These are phyloP conservation scores for Cyathus striatus DNA, from an alignment of 768 basidiomycete species.

Conservation along the genomic window DNA sequence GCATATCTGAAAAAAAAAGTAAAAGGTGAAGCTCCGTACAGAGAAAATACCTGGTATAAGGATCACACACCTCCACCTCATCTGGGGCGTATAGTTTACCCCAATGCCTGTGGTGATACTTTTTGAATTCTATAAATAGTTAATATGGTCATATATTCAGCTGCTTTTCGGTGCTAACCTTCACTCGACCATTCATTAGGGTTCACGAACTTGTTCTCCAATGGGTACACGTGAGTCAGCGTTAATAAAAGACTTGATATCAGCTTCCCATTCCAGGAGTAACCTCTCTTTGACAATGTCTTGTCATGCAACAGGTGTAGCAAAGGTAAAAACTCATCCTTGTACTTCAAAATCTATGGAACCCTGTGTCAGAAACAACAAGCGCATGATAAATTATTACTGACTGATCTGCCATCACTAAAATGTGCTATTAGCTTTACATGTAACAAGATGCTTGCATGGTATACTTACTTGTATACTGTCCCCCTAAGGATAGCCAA, in stretches of 20 bases:
- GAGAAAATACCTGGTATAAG: too few relatives aligned
- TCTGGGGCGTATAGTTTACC: constrained; percentile 69
- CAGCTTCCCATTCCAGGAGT: constrained; percentile 75
- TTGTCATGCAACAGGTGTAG: constrained; percentile 63
- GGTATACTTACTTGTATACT: constrained; percentile 62
- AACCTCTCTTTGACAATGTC: constrained; percentile 76
- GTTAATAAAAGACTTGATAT: constrained; percentile 69
- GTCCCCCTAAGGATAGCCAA: constrained; percentile 73
- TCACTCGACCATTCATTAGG: constrained; percentile 68
- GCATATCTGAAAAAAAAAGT: constrained; percentile 35
- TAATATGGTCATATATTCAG: neutral
- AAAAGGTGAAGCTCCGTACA: too few relatives aligned
- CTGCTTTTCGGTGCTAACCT: constrained; percentile 50
- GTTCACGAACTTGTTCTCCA: constrained; percentile 80
- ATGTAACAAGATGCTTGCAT: constrained; percentile 17
- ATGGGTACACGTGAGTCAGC: constrained; percentile 74
- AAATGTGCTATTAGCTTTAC: neutral
- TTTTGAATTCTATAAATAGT: constrained; percentile 50
- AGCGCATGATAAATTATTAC: constrained; percentile 24
- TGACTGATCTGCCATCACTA: constrained; percentile 59
- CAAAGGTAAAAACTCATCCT: constrained; percentile 54
- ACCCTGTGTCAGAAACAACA: constrained; percentile 15
- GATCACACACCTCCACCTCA: constrained; percentile 65
- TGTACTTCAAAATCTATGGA: constrained; percentile 58
- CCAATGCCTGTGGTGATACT: constrained; percentile 72